Evolutionary conservation across 345 rosid species (phyloP), one percentile per base, ranked within the genome.

Genomic region (Cardiospermum halicacabum): DNA sequence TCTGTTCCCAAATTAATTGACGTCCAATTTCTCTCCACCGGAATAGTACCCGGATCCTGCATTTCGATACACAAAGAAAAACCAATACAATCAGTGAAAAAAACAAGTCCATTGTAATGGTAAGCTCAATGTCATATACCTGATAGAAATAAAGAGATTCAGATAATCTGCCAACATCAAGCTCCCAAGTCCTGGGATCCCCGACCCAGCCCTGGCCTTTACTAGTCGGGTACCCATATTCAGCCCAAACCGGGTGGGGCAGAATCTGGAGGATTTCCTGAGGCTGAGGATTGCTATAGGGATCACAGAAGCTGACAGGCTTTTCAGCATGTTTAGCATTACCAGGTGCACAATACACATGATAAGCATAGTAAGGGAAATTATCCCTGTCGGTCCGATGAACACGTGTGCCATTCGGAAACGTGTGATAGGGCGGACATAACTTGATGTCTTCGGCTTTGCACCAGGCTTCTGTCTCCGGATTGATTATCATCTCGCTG

Each of bases 211-310:
- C 84, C 51, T 74, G 72, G 54, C 86, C 84, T 56, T 68, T 69
- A 53, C 58, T 70, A 18, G 76, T 72, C 16, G 86, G 80, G 56
- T 82, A 82, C 39, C 86, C 86, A 55, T 69, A 79, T 42, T 74
- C 69, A 47, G 65, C 80, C 86, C 86, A 82, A 16, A 79, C 69
- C 0, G 83, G 81, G 61, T 79, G 79, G 3, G 86, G 84, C 65
- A 82, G 58, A 32, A 82, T 72, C 69, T 82, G 86, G 49, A 79
- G 49, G 60, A 79, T 79, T 64, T 79, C 84, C 50, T 82, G 86
- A 39, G 86, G 74, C 31, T 82, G 86, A 49, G 86, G 86, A 62
- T 82, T 79, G 71, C 86, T 79, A 11, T 79, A 77, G 30, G 86
- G 84, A 51, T 82, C 84, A 13, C 86, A 76, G 22, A 65, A 55